phyloP scores from a whole-genome alignment of 75 land plant genomes.

The Isoetes taiwanensis region DNA sequence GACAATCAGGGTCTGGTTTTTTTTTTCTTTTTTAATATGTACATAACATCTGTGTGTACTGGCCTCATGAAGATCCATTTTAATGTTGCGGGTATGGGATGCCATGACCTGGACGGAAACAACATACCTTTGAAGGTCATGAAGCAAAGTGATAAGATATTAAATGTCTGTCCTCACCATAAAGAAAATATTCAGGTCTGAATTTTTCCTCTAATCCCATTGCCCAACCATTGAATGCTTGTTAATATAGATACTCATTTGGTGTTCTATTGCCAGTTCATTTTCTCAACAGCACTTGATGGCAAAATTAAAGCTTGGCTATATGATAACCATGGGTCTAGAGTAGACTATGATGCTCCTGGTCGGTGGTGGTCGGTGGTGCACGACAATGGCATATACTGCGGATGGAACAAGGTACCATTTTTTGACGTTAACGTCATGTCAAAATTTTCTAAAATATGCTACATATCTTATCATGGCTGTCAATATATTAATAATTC shows the following conservation, averaged over 20 bases:
- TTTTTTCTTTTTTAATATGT: too few species aligned
- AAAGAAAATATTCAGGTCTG: constrained; percentile 3
- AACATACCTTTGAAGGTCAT: neutral
- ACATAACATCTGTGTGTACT: too few species aligned
- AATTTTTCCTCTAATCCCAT: neutral
- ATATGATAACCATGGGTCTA: neutral
- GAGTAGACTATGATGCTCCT: constrained; percentile 5
- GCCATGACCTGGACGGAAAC: constrained; percentile 1
- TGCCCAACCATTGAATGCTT: neutral
- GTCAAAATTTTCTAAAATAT: neutral
- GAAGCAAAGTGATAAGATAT: neutral
- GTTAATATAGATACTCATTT: neutral
- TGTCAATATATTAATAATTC: neutral
- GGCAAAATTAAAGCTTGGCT: constrained; percentile 3
- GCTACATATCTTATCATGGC: neutral
- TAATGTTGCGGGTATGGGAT: too few species aligned
- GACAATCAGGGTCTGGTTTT: constrained; percentile 1
- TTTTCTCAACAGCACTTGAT: constrained; percentile 4
- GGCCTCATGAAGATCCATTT: too few species aligned
- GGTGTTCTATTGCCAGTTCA: neutral
- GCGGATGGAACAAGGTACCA: constrained; percentile 4
- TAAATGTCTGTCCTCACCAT: constrained; percentile 4
- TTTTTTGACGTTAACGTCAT: neutral
- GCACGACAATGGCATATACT: constrained; percentile 5
- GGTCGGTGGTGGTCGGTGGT: constrained; percentile 9